Base-by-base conservation (phyloP, 1,284 basidiomycete species). In the Omphalotus olearius region DNA sequence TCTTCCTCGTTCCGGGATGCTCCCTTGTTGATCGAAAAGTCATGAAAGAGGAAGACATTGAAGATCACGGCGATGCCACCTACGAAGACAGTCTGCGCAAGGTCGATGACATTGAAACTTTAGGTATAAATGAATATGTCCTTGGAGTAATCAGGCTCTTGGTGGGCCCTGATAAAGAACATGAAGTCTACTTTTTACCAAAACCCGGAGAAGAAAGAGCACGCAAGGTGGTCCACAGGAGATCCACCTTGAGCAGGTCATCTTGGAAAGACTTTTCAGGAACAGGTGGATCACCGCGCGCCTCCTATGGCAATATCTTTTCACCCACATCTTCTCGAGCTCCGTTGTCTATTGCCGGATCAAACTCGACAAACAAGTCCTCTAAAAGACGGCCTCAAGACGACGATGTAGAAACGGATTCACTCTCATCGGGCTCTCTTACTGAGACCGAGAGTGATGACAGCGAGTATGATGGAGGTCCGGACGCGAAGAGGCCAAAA, bases 1-100 rank as follows among this genome's bases (percentile, higher is more conserved):
- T 58, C 56, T 86, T 86, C 65, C 70, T 83, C 20, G 80, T 85
- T 7, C 83, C 83, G 0, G 82, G 82, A 1, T 86, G 83, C 57
- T 78, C 82, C 14, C 70, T 86, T 40, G 73, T 72, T 26, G 72
- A 85, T 56, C 58, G 58, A 25, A 74, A 79, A 56, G 62, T 85
- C 36, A 83, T 85, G 66, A 60, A 73, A 28, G 74, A 82, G 41
- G 76, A 83, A 55, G 71, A 80, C 17, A 83, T 85, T 45, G 60
- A 70, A 51, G 82, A 85, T 56, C 74, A 79, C 51, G 83, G 82
- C 4, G 68, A 73, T 55, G 80, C 78, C 7, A 75, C 72, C 5
- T 58, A 65, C n/a, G 74, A 78, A 35, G 80, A 82, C 45, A 70
- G 73, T 46, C 57, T 64, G 9, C 66, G 68, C 6, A 73, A 80